phyloP scores from a whole-genome alignment of 805 yeast genomes.

The Metschnikowia arizonensis region DNA sequence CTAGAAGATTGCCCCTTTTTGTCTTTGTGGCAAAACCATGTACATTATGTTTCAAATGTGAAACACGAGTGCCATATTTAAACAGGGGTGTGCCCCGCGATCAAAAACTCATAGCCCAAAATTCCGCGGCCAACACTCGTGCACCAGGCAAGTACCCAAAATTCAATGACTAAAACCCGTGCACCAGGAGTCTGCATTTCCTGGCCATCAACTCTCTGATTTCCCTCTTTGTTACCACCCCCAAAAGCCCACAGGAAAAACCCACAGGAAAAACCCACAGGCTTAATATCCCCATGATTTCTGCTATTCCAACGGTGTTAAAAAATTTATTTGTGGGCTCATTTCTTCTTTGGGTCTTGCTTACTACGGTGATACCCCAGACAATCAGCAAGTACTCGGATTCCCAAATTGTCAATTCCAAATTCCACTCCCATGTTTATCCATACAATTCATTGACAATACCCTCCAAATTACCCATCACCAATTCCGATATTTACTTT shows the following conservation, averaged over 20 bases:
- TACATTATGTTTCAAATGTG: not conserved
- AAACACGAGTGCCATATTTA: not conserved
- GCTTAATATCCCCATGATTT: constrained; percentile 8
- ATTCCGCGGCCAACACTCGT: not conserved
- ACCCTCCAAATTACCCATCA: constrained; percentile 31
- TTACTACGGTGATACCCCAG: constrained; percentile 42
- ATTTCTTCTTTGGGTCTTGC: constrained; percentile 34
- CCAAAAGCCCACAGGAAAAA: too few relatives aligned
- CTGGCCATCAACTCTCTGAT: too few relatives aligned
- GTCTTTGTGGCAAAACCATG: not conserved
- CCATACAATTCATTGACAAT: constrained; percentile 37
- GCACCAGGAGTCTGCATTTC: not conserved
- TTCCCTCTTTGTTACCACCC: too few relatives aligned
- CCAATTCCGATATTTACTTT: constrained; percentile 40
- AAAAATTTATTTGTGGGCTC: constrained; percentile 21
- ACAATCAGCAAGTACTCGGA: constrained; percentile 26
- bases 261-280: not conserved
- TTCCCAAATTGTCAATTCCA: constrained; percentile 25
- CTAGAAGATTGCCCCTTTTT: not conserved
- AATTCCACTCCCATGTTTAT: constrained; percentile 22
- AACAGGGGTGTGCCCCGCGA: not conserved
- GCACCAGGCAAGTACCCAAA: not conserved
- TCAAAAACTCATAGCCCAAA: not conserved
- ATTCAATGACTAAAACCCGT: too few relatives aligned
- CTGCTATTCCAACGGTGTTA: constrained; percentile 9